Evolutionary conservation across 495 filamentous ascomycete genomes (phyloP).

Genomic region (Aspergillus funiculosus): DNA sequence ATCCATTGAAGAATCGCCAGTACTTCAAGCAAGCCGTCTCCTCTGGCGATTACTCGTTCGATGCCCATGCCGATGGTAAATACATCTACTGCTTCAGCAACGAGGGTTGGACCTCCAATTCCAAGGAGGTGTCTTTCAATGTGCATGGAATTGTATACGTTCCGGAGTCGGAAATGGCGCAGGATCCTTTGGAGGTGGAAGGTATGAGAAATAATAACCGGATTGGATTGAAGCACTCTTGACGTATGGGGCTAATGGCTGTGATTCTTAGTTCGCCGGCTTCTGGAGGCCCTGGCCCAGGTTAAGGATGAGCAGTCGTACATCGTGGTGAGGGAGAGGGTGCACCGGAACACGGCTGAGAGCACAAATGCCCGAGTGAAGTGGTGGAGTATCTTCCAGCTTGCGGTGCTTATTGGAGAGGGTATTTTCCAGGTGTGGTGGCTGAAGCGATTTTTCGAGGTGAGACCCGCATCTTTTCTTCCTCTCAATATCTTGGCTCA

Average conservation of each 20-base stretch:
- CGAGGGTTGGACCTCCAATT: slow-evolving; percentile 85
- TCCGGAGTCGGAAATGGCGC: slow-evolving; percentile 72
- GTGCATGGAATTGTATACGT: slow-evolving; percentile 98
- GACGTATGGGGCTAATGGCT: slow-evolving; percentile 11
- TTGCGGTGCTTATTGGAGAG: slow-evolving; percentile 82
- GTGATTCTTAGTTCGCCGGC: slow-evolving; percentile 61
- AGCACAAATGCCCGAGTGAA: slow-evolving; percentile 96
- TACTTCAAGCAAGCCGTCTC: slow-evolving; percentile 72
- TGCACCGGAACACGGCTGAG: slow-evolving; percentile 96
- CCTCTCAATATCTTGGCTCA: neutral
- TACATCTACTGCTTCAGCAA: slow-evolving; percentile 99
- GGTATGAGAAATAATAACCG: slow-evolving; percentile 39
- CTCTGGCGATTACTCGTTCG: slow-evolving; percentile 90
- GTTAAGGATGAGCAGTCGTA: slow-evolving; percentile 98
- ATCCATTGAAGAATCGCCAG: slow-evolving; percentile 67
- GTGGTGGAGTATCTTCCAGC: slow-evolving; percentile 99
- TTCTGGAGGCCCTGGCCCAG: slow-evolving; percentile 80
- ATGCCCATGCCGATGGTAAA: slow-evolving; percentile 76
- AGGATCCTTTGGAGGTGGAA: slow-evolving; percentile 88
- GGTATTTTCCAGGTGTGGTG: slow-evolving; percentile 99
- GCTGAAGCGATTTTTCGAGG: slow-evolving; percentile 98
- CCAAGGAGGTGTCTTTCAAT: slow-evolving; percentile 97
- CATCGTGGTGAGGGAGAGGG: slow-evolving; percentile 90
- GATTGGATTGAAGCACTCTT: neutral
- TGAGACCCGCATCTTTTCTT: slow-evolving; percentile 28